Percentiles rank a stretch among this genome's conserved stretches.
These are phyloP conservation scores for Monilinia laxa DNA, from an alignment of 2,329 filamentous ascomycete genomes.

Conservation along the genomic window DNA sequence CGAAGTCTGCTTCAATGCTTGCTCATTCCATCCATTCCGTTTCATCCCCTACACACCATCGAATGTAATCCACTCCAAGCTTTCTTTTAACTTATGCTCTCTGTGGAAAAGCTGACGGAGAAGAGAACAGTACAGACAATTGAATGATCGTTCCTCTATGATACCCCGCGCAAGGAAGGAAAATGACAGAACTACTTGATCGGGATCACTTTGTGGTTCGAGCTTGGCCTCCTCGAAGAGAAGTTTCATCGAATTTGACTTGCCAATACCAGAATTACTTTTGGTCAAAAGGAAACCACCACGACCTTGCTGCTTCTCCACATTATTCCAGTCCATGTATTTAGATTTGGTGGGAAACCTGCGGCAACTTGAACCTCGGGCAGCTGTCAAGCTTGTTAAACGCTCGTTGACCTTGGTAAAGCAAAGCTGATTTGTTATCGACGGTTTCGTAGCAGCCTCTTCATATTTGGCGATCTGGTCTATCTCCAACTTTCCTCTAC, in stretches of 20 bases:
- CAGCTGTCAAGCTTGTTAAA: constrained; percentile 42
- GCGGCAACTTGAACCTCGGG: constrained; percentile 43
- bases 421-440: constrained; percentile 41
- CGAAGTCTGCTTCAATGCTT: constrained; percentile 36
- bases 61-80: constrained; percentile 33
- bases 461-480: too few species aligned
- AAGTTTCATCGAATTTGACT: constrained; percentile 47
- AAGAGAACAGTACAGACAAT: constrained; percentile 53
- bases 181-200: constrained; percentile 39
- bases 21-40: constrained; percentile 36
- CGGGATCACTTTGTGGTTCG: constrained; percentile 28
- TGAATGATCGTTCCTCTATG: constrained; percentile 46
- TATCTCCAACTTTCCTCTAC: too few species aligned
- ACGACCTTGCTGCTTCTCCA: constrained; percentile 35
- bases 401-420: constrained; percentile 46
- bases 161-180: constrained; percentile 37
- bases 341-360: constrained; percentile 44
- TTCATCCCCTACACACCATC: constrained; percentile 28
- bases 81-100: constrained; percentile 40
- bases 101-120: constrained; percentile 47
- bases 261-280: constrained; percentile 48
- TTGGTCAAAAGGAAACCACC: constrained; percentile 49
- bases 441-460: constrained; percentile 24
- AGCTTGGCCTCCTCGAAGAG: constrained; percentile 38
- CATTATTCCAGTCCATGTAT: constrained; percentile 45